phyloP scores from a whole-genome alignment of 2,329 filamentous ascomycete species.

The Pseudonectria buxi region DNA sequence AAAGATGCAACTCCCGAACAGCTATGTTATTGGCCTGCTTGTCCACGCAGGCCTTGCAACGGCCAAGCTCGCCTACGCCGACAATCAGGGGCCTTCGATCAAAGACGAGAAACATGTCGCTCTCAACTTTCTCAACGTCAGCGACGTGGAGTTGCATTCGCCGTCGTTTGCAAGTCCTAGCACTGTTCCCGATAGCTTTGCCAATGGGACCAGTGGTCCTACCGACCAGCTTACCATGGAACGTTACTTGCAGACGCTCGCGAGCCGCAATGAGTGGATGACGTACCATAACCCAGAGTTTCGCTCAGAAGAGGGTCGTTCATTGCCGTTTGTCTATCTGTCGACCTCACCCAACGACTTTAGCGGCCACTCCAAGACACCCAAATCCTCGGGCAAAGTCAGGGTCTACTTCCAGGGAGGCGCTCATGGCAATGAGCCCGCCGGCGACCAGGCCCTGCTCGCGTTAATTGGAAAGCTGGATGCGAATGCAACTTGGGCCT shows the following conservation, averaged over 20 bases:
- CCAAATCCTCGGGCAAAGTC: constrained; percentile 14
- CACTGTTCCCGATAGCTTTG: constrained; percentile 17
- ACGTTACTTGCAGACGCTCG: constrained; percentile 15
- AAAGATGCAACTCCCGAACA: no score
- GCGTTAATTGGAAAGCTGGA: constrained; percentile 26
- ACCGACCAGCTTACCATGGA: constrained; percentile 14
- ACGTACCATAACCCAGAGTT: constrained; percentile 16
- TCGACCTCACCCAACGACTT: constrained; percentile 1
- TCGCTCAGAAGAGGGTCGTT: constrained; percentile 17
- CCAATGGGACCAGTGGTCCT: constrained; percentile 23
- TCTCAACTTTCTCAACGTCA: constrained; percentile 15
- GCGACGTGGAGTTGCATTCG: constrained; percentile 16
- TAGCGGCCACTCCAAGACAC: constrained; percentile 1
- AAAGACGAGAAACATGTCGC: constrained; percentile 18
- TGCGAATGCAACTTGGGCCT: constrained; percentile 22
- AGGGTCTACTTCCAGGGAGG: constrained; percentile 27
- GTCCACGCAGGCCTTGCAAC: constrained; percentile 12
- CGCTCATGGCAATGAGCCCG: constrained; percentile 28
- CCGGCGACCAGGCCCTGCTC: constrained; percentile 23
- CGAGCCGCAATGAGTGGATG: constrained; percentile 16
- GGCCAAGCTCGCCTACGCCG: constrained; percentile 17
- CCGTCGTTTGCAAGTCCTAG: constrained; percentile 18
- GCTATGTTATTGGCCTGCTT: constrained; percentile 1
- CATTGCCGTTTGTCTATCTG: constrained; percentile 13
- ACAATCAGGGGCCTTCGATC: constrained; percentile 18